Base-by-base conservation (phyloP, 164 flowering plant genomes). In the Akebia trifoliata region DNA sequence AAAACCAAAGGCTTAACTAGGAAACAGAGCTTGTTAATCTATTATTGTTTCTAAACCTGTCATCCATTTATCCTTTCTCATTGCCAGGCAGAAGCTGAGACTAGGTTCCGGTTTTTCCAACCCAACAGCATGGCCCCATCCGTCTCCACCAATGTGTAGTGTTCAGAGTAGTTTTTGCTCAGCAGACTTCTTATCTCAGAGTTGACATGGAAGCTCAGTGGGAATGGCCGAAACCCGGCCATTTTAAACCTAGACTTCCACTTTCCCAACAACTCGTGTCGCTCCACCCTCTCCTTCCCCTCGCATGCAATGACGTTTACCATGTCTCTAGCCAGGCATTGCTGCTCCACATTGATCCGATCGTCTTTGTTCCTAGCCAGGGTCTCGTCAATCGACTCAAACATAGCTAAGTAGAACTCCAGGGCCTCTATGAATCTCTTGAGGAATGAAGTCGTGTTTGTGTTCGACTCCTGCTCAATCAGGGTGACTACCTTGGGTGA, bases 391-490 rank as follows among this genome's bases (percentile, higher is more conserved):
- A 84, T 79, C 3, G 95, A 87, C 69, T 87, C 95, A 21, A 87
- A 84, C 81, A 87, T 80, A 21, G 95, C 95, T 1, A 76, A 68
- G 72, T 87, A 87, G 68, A 64, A 84, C 2, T 79, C 80, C 2
- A 87, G 61, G 2, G 89, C 62, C 66, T 87, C 95, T 5, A 57
- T 21, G 40, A 82, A 87, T 67, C 95, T 69, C 0, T 69, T 49
- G 25, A 84, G 47, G 64, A 87, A 87, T 4, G 88, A 78, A 4
- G 91, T 72, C 12, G 95, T 87, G 76, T 87, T 86, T 30, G 87
- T 82, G 72, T 86, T 84, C 4, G 86, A 84, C 63, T 87, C 95
- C 56, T 87, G 95, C 70, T 87, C 95, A 14, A 84, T 84, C 66
- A 87, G 51, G 7, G 90, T 83, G 50, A 57, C 62, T 29, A 87